Evolutionary conservation across 2,329 filamentous ascomycete species (phyloP), one percentile per base, ranked within the genome.

Genomic region (Pseudogymnoascus sp.): DNA sequence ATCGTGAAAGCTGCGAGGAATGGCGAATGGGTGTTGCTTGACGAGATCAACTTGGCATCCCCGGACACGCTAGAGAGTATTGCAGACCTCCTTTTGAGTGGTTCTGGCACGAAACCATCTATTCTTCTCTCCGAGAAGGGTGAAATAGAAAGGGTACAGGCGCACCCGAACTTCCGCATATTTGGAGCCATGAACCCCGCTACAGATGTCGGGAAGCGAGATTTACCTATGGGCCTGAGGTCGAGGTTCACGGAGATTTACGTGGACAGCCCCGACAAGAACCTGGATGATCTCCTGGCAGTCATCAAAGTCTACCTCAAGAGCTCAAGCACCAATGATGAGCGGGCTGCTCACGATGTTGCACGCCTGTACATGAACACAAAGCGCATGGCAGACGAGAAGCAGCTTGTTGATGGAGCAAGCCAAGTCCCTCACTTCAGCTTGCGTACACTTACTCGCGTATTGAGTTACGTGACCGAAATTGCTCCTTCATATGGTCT

Each of bases 101-200:
- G 90, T 6, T 82, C 84, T 8, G 84, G 85, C 65, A 85, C 86
- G 35, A 80, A 80, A 0, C 93, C 93, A 1, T 97, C 91, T 0
- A 86, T 99, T 53, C 78, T 99, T 4, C 82, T 99, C 6, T 92
- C 92, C 0, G 94, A 99, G 77, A 94, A 92, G 40, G 94, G 94
- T 38, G 92, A 94, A 69, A 91, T 96, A 47, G 91, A 97, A 74
- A 85, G 92, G 67, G 87, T 99, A 37, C 82, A 87, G 65, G 94
- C 92, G 0, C 93, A 99, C 74, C 88, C 91, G 0, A 87, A 96
- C 67, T 99, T 99, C 74, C 87, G 94, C 40, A 90, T 99, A 12
- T 99, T 99, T 72, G 95, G 91, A 61, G 94, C 95, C 28, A 99
- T 99, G 94, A 99, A 99, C 71, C 94, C 94, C 31, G 94, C 94